Conservation (phyloP, 805 yeast genomes). For the Pichia paraexigua region DNA sequence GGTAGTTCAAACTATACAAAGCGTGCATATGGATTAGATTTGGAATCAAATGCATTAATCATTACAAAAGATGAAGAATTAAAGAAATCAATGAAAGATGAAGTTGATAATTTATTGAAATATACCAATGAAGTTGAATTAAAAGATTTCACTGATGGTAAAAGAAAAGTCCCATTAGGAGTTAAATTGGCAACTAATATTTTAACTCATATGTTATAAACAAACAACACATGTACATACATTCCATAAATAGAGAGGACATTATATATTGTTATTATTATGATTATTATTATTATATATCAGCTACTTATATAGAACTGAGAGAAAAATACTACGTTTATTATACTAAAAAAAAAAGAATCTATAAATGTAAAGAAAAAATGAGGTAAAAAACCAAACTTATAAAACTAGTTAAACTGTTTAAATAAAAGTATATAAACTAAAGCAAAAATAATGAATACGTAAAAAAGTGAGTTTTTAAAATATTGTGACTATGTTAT, state of each 20-base stretch:
- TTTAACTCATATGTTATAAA: conserved; percentile 45
- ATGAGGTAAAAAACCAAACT: no score
- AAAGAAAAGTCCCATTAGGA: conserved; percentile 52
- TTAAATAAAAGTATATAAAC: not conserved
- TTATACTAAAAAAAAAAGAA: no score
- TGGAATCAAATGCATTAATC: conserved; percentile 80
- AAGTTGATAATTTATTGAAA: conserved; percentile 50
- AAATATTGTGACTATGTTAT: not conserved
- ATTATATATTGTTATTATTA: not conserved
- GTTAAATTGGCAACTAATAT: conserved; percentile 62
- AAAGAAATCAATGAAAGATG: conserved; percentile 49
- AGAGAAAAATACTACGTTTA: no score
- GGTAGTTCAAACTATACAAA: conserved; percentile 94
- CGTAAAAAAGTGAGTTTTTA: not conserved
- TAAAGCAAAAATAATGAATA: not conserved
- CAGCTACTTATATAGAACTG: not conserved
- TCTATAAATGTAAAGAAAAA: not conserved
- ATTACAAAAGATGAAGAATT: conserved; percentile 61
- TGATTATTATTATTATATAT: not conserved
- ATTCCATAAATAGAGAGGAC: not conserved
- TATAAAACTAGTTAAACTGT: not conserved
- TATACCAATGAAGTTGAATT: conserved; percentile 46
- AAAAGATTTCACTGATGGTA: conserved; percentile 55
- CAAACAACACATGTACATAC: not conserved
- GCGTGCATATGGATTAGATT: conserved; percentile 78